A percentile compares a stretch with the other conserved stretches of the same genome.
These are phyloP conservation scores for Amyloporia xantha DNA, from an alignment of 768 basidiomycete genomes.

Conservation along the genomic window DNA sequence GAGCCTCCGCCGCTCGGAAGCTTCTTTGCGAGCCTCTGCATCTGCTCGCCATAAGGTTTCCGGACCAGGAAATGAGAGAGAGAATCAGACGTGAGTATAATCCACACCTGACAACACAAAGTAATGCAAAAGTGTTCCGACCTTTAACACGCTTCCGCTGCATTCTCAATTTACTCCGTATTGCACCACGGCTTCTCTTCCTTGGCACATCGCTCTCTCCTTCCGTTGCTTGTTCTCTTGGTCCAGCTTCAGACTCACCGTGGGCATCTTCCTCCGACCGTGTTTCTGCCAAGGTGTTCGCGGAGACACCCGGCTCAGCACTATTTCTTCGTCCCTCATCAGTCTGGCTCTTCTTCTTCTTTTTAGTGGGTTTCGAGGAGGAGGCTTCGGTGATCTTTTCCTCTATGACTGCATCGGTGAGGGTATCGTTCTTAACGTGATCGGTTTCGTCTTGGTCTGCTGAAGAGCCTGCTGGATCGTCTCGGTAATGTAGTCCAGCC, in stretches of 20 bases:
- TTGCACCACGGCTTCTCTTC: constrained; percentile 14
- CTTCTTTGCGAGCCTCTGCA: constrained; percentile 23
- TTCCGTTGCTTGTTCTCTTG: constrained; percentile 3
- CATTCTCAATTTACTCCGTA: constrained; percentile 19
- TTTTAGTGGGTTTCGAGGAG: constrained; percentile 33
- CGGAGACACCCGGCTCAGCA: neutral
- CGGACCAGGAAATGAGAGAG: too few species aligned
- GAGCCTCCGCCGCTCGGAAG: constrained; percentile 55
- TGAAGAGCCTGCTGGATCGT: neutral
- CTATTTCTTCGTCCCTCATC: neutral
- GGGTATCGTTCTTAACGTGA: neutral
- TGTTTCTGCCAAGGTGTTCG: constrained; percentile 30
- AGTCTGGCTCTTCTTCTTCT: constrained; percentile 47
- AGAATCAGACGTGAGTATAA: neutral
- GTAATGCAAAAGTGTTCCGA: too few species aligned
- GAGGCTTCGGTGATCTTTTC: constrained; percentile 6
- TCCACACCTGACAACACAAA: neutral
- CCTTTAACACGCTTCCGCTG: too few species aligned
- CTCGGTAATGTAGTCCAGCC: constrained; percentile 40
- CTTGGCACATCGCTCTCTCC: constrained; percentile 6
- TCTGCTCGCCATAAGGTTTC: too few species aligned
- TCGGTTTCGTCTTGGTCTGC: too few species aligned
- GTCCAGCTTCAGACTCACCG: neutral
- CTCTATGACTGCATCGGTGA: neutral
- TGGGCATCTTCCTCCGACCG: constrained; percentile 29